Evolutionary conservation across 345 rosid genomes (phyloP), one percentile per base, ranked within the genome.

Genomic region (Litchi chinensis): DNA sequence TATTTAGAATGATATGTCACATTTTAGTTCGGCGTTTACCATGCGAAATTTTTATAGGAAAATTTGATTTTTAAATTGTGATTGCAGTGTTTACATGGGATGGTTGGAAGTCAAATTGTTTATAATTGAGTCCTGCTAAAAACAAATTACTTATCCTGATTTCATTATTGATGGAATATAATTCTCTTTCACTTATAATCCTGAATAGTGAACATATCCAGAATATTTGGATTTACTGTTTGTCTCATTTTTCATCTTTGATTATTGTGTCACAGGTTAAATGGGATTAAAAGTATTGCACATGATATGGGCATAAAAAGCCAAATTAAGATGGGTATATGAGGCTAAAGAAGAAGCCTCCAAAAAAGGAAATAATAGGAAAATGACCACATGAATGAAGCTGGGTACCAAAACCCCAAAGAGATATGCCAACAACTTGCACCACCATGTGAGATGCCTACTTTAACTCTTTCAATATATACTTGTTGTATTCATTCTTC

Each of bases 351-450:
- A 73, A 16, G 65, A 84, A 81, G 79, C 15, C 39, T 63, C 76
- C 80, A 72, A 72, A 70, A 70, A 79, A 54, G 66, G 66, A 40
- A 43, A 21, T 13, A 50, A 41, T 8, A 62, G 43, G 50, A 71
- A 60, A 67, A 66, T 10, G 32, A 22, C 5, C 32, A 59, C n/a
- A 70, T 69, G 85, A 82, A 65, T 59, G 83, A 12, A 80, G 79
- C 82, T 5, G 37, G 0, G 73, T 43, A 85, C 84, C 88, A 68
- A 78, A n/a, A 22, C n/a, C 65, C 15, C 59, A 60, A 80, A 80
- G 73, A 13, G 88, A 85, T 32, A 39, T 74, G 41, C 11, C 84
- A 83, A 70, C 88, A 26, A 52, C 82, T 67, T 46, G 68, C 73
- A 76, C 52, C 70, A 73, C 52, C 77, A 67, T 70, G 80, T 70